These are phyloP conservation scores for Udeniomyces megalosporus DNA, from an alignment of 768 basidiomycete species.

Conservation along the genomic window DNA sequence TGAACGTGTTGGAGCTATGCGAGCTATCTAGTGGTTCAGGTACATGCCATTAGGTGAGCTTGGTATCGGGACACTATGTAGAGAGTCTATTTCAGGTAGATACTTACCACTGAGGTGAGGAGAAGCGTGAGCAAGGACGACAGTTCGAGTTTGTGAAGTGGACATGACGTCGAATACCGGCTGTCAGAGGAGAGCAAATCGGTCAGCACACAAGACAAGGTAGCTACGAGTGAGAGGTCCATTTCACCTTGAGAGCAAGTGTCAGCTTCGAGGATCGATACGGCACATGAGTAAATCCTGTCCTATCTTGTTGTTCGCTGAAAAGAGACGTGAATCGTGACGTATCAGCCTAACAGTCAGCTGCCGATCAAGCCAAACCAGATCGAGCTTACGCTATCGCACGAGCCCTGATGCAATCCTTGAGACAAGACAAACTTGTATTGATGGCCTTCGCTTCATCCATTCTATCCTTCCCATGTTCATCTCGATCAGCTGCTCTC, in stretches of 20 bases:
- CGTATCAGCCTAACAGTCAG: neutral
- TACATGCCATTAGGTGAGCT: too few relatives aligned
- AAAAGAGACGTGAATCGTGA: neutral
- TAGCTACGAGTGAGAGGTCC: too few relatives aligned
- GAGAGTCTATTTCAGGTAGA: too few relatives aligned
- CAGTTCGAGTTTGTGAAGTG: neutral
- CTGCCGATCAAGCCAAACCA: neutral
- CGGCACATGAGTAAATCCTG: neutral
- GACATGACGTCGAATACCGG: conserved; percentile 7
- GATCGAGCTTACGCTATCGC: neutral
- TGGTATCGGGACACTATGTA: too few relatives aligned
- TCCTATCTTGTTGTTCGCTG: neutral
- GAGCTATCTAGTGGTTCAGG: too few relatives aligned
- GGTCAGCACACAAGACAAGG: neutral
- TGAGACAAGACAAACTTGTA: neutral
- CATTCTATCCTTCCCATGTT: neutral
- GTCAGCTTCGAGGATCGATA: conserved; percentile 13
- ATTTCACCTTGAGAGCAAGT: conserved; percentile 11
- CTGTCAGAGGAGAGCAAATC: neutral
- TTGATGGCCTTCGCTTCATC: conserved; percentile 8
- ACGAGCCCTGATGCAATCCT: neutral
- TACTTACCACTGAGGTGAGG: neutral
- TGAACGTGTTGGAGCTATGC: too few relatives aligned
- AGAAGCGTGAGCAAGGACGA: conserved; percentile 10
- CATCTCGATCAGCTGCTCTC: conserved; percentile 1